phyloP scores from a whole-genome alignment of 305 asterid species.

The Rubia tinctorum region DNA sequence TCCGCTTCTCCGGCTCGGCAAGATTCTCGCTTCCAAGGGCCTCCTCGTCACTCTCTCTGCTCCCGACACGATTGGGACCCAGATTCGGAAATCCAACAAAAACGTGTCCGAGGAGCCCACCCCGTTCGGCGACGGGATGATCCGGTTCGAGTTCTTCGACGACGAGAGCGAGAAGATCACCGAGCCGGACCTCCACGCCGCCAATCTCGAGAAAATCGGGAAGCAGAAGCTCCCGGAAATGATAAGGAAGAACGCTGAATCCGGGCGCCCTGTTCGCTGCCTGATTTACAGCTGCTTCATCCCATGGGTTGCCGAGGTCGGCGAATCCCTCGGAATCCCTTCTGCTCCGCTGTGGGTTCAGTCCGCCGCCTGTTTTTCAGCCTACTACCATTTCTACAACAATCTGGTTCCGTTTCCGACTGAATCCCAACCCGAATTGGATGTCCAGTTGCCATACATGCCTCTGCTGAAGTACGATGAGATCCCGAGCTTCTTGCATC shows the following conservation, averaged over 20 bases:
- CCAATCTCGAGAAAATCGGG: slow-evolving; percentile 55
- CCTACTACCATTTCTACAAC: slow-evolving; percentile 50
- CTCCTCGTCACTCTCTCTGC: slow-evolving; percentile 54
- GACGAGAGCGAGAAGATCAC: slow-evolving; percentile 31
- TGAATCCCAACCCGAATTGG: slow-evolving; percentile 33
- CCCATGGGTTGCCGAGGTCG: slow-evolving; percentile 81
- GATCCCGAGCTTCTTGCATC: slow-evolving; percentile 57
- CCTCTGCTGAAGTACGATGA: slow-evolving; percentile 67
- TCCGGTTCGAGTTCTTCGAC: slow-evolving; percentile 70
- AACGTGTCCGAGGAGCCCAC: slow-evolving; percentile 32
- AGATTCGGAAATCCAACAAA: slow-evolving; percentile 43
- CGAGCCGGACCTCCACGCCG: slow-evolving; percentile 18
- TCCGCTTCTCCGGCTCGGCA: slow-evolving; percentile 71
- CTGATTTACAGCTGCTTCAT: slow-evolving; percentile 60
- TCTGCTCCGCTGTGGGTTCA: slow-evolving; percentile 75
- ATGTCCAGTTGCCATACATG: slow-evolving; percentile 51
- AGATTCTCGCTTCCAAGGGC: slow-evolving; percentile 60
- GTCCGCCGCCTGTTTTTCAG: slow-evolving; percentile 63
- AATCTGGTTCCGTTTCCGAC: slow-evolving; percentile 46
- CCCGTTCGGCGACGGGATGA: slow-evolving; percentile 47
- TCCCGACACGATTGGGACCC: slow-evolving; percentile 42
- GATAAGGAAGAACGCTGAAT: slow-evolving; percentile 36
- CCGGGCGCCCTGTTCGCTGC: slow-evolving; percentile 66
- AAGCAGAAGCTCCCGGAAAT: slow-evolving; percentile 32
- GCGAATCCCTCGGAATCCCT: slow-evolving; percentile 46